Evolutionary conservation across 768 basidiomycete species (phyloP).

Genomic region (Rhodotorula toruloides): DNA sequence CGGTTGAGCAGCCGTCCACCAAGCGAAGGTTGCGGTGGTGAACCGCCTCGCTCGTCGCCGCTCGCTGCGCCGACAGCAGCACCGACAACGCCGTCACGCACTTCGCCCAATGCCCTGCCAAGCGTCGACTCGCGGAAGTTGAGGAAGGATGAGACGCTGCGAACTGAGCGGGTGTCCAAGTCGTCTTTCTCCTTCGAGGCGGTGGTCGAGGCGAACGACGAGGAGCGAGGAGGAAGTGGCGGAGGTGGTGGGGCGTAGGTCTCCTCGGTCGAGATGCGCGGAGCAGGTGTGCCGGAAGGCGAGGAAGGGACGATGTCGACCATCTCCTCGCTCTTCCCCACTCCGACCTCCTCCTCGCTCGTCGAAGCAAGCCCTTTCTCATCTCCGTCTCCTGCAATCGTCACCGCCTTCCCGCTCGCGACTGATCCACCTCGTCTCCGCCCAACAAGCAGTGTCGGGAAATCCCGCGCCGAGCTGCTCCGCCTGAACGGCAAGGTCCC

Average conservation of each 20-base stretch:
- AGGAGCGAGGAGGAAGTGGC: not conserved
- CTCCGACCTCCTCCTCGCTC: constrained; percentile 43
- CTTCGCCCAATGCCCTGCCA: constrained; percentile 13
- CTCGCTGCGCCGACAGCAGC: not conserved
- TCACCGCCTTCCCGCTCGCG: constrained; percentile 7
- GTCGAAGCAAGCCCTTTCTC: not conserved
- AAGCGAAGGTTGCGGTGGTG: constrained; percentile 60
- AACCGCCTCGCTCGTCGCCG: constrained; percentile 25
- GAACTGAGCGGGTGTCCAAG: constrained; percentile 65
- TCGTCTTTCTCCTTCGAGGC: constrained; percentile 43
- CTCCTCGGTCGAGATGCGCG: not conserved
- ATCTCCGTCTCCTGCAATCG: constrained; percentile 1
- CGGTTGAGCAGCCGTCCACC: constrained; percentile 64
- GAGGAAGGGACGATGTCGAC: constrained; percentile 23
- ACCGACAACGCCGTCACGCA: constrained; percentile 10
- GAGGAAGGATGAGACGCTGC: constrained; percentile 54
- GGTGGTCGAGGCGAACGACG: not conserved
- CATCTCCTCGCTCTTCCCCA: constrained; percentile 39
- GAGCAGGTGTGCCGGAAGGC: constrained; percentile 1
- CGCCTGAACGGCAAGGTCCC: constrained; percentile 17
- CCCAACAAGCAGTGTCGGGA: not conserved
- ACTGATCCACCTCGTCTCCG: constrained; percentile 11
- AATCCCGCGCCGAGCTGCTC: not conserved
- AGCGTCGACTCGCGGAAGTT: constrained; percentile 13
- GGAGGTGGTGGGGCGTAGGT: constrained; percentile 7